Conservation (phyloP, 1,284 basidiomycete species). For the Serendipita sp. region DNA sequence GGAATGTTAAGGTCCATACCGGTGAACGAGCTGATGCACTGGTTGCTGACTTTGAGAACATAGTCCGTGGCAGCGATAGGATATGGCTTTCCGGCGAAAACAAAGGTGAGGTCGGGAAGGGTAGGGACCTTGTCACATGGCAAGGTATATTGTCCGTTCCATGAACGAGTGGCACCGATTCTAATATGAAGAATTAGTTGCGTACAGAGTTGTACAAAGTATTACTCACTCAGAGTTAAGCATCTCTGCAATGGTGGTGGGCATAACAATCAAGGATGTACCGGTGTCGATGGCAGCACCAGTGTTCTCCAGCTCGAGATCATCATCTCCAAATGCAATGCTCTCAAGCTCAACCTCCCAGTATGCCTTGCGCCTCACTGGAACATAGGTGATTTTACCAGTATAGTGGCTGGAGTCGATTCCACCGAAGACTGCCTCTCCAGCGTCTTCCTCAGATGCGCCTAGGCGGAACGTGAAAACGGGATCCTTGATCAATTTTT, state of each 20-base stretch:
- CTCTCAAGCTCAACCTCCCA: constrained; percentile 95
- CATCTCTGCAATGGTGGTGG: constrained; percentile 94
- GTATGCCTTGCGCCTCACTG: constrained; percentile 91
- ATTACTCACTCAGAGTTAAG: constrained; percentile 69
- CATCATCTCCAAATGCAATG: constrained; percentile 73
- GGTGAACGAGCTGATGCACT: constrained; percentile 90
- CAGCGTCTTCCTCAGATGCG: constrained; percentile 74
- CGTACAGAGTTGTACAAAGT: not conserved
- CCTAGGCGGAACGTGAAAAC: constrained; percentile 96
- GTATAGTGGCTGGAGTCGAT: constrained; percentile 68
- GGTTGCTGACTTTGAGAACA: constrained; percentile 74
- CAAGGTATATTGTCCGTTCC: constrained; percentile 90
- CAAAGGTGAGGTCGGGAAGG: constrained; percentile 81
- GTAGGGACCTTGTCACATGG: constrained; percentile 74
- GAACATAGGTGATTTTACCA: constrained; percentile 79
- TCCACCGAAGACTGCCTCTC: constrained; percentile 89
- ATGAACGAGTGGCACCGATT: constrained; percentile 82
- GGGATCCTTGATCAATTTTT: constrained; percentile 69
- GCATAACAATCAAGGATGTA: constrained; percentile 82
- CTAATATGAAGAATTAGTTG: constrained; percentile 17
- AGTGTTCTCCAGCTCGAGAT: constrained; percentile 75
- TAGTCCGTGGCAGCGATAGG: constrained; percentile 77
- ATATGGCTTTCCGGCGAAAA: constrained; percentile 70
- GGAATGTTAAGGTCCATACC: constrained; percentile 86
- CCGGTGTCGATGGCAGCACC: constrained; percentile 96